Conservation (phyloP, 2,329 filamentous ascomycete genomes). For the Colletotrichum brevisporum region DNA sequence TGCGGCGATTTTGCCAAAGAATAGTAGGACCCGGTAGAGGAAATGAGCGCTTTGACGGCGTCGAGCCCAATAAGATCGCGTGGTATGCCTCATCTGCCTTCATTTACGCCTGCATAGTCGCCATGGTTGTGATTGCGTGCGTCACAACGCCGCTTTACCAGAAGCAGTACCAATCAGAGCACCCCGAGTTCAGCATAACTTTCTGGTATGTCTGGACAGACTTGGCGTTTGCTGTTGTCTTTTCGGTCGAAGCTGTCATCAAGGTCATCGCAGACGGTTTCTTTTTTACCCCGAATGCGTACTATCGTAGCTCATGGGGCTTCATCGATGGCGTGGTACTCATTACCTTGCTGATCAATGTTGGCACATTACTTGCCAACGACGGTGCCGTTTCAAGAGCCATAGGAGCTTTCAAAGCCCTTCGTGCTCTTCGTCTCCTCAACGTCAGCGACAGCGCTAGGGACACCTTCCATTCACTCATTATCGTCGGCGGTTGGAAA, state of each 20-base stretch:
- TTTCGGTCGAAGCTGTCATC: conserved; percentile 87
- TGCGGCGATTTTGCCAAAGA: conserved; percentile 87
- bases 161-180: conserved; percentile 81
- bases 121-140: conserved; percentile 97
- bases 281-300: conserved; percentile 97
- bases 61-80: conserved; percentile 87
- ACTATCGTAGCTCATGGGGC: conserved; percentile 96
- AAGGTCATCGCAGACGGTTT: conserved; percentile 97
- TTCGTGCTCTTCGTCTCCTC: conserved; percentile 89
- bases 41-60: conserved; percentile 87
- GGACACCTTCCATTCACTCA: conserved; percentile 96
- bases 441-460: conserved; percentile 97
- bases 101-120: conserved; percentile 93
- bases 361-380: conserved; percentile 84
- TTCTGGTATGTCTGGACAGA: conserved; percentile 99
- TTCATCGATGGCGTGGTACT: conserved; percentile 94
- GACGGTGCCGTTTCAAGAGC: conserved; percentile 90
- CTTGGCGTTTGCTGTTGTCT: conserved; percentile 88
- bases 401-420: conserved; percentile 96
- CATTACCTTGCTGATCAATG: conserved; percentile 95
- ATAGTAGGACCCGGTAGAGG: conserved; percentile 94
- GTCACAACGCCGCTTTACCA: conserved; percentile 96
- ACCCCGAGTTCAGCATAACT: conserved; percentile 69
- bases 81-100: conserved; percentile 97
- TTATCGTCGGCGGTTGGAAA: conserved; percentile 95